Percentiles rank a stretch among this genome's conserved stretches.
Evolutionary conservation across 2,329 filamentous ascomycete genomes (phyloP).

Genomic region (Curvularia sp.): DNA sequence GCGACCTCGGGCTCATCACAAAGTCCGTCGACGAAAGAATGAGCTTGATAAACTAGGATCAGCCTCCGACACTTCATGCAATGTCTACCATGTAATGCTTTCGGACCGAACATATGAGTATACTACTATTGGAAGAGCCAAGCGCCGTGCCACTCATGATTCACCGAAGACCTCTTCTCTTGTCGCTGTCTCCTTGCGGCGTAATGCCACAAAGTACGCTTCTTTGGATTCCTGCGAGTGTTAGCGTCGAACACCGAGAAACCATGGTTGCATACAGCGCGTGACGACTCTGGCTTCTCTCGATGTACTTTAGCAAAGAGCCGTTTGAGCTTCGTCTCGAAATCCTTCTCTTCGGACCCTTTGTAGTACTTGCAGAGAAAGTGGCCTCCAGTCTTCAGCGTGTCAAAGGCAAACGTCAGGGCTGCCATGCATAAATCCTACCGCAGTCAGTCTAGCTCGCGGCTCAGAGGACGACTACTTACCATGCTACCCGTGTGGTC

Average conservation of each 20-base stretch:
- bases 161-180: conserved; percentile 56
- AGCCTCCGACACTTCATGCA: neutral
- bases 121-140: neutral
- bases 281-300: conserved; percentile 90
- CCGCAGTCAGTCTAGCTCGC: conserved; percentile 13
- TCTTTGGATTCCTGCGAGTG: conserved; percentile 76
- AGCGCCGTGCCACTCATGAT: conserved; percentile 14
- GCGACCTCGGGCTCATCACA: neutral
- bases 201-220: conserved; percentile 81
- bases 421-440: conserved; percentile 91
- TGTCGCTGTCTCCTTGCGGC: conserved; percentile 64
- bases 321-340: conserved; percentile 76
- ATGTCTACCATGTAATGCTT: conserved; percentile 23
- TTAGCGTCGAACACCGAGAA: conserved; percentile 13
- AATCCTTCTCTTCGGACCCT: conserved; percentile 79
- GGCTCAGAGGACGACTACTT: conserved; percentile 43
- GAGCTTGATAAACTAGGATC: neutral
- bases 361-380: conserved; percentile 99
- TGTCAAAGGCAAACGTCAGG: conserved; percentile 83
- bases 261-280: conserved; percentile 66
- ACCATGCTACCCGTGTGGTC: conserved; percentile 98
- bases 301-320: conserved; percentile 82
- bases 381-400: conserved; percentile 80
- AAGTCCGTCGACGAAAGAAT: neutral
- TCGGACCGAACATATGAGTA: conserved; percentile 12